Evolutionary conservation across 495 filamentous ascomycete genomes (phyloP).

Genomic region (Neurospora sp.): DNA sequence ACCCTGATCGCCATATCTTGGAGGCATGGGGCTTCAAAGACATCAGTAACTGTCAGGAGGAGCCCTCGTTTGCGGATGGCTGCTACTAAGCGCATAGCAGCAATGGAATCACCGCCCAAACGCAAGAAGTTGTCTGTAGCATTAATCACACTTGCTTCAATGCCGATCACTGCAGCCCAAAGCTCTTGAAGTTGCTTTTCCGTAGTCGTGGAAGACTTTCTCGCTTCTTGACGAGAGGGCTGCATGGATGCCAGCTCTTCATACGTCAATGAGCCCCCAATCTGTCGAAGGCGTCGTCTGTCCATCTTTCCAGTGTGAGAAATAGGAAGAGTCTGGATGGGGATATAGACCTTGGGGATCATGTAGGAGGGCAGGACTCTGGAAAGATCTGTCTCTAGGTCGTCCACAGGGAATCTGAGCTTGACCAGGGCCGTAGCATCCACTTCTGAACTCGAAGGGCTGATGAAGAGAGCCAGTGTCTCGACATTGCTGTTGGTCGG

Average conservation of each 20-base stretch:
- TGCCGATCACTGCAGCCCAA: constrained; percentile 6
- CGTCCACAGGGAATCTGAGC: not conserved
- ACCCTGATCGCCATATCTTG: constrained; percentile 26
- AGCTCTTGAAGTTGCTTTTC: constrained; percentile 6
- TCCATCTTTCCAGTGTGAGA: constrained; percentile 42
- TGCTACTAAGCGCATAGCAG: constrained; percentile 45
- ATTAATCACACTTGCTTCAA: constrained; percentile 6
- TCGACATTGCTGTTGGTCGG: constrained; percentile 10
- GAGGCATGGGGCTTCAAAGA: constrained; percentile 41
- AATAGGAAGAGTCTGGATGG: constrained; percentile 21
- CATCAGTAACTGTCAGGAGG: constrained; percentile 40
- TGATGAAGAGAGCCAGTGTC: constrained; percentile 15
- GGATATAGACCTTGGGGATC: constrained; percentile 38
- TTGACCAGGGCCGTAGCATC: not conserved
- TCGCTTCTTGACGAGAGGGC: constrained; percentile 1
- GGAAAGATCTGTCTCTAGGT: constrained; percentile 4
- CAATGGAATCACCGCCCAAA: constrained; percentile 22
- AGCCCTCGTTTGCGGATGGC: constrained; percentile 39
- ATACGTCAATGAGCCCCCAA: constrained; percentile 2
- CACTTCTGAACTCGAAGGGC: constrained; percentile 20
- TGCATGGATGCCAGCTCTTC: constrained; percentile 1
- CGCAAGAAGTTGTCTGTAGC: constrained; percentile 21
- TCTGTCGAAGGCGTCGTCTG: constrained; percentile 29
- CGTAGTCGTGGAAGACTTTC: not conserved
- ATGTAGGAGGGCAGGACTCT: constrained; percentile 42